Percentiles rank a stretch among this genome's conserved stretches.
Evolutionary conservation across 495 filamentous ascomycete genomes (phyloP).

Genomic region (Mytilinidion resinicola): DNA sequence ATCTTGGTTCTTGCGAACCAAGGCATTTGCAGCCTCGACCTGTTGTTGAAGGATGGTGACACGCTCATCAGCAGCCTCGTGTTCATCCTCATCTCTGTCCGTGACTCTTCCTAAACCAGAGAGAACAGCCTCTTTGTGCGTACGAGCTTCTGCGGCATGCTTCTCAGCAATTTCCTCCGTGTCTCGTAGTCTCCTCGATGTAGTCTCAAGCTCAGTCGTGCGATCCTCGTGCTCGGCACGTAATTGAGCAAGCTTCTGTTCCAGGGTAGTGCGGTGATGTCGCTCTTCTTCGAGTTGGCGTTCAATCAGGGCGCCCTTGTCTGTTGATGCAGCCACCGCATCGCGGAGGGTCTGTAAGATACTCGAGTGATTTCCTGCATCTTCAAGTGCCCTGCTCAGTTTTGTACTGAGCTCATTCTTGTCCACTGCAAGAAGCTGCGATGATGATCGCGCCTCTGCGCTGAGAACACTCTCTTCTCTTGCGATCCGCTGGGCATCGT

Average conservation of each 20-base stretch:
- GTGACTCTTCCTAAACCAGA: slow-evolving; percentile 70
- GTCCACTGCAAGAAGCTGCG: slow-evolving; percentile 70
- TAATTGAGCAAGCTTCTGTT: slow-evolving; percentile 71
- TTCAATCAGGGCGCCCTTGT: slow-evolving; percentile 69
- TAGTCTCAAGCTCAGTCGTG: slow-evolving; percentile 69
- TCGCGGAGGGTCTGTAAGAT: slow-evolving; percentile 69
- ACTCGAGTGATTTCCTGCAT: slow-evolving; percentile 62
- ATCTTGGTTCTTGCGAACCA: slow-evolving; percentile 79
- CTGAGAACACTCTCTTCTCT: slow-evolving; percentile 71
- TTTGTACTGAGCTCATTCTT: slow-evolving; percentile 72
- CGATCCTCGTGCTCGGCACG: slow-evolving; percentile 80
- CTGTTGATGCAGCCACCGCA: slow-evolving; percentile 70
- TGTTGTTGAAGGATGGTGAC: slow-evolving; percentile 71
- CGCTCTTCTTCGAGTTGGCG: slow-evolving; percentile 81
- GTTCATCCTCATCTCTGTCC: slow-evolving; percentile 44
- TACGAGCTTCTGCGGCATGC: slow-evolving; percentile 77
- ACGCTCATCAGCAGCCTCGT: slow-evolving; percentile 64
- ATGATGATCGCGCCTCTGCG: slow-evolving; percentile 65
- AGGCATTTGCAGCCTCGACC: slow-evolving; percentile 63
- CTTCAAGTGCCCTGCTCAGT: slow-evolving; percentile 58
- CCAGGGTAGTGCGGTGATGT: slow-evolving; percentile 64
- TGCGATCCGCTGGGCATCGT: slow-evolving; percentile 63
- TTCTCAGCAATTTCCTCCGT: slow-evolving; percentile 87
- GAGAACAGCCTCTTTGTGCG: slow-evolving; percentile 77
- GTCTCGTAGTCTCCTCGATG: slow-evolving; percentile 68